phyloP scores from a whole-genome alignment of 805 yeast species.

The Saccharomycopsis sp. region DNA sequence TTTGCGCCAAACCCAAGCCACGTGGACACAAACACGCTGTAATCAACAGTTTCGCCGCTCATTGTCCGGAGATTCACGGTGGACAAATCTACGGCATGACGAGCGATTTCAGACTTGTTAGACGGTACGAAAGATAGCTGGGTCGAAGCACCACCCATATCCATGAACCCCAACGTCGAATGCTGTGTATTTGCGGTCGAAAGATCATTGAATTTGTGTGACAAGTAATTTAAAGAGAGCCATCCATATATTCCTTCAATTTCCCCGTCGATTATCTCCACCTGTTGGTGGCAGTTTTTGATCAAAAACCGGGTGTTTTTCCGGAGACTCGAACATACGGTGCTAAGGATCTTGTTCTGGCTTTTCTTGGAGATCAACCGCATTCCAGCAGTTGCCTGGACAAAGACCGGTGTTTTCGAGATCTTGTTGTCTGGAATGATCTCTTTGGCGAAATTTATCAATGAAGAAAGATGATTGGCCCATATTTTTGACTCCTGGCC shows the following conservation, averaged over 20 bases:
- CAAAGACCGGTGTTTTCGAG: conserved; percentile 71
- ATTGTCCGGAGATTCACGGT: conserved; percentile 57
- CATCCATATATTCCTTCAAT: conserved; percentile 95
- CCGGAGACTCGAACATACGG: conserved; percentile 53
- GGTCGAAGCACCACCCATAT: conserved; percentile 99
- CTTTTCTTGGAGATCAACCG: conserved; percentile 56
- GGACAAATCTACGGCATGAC: conserved; percentile 69
- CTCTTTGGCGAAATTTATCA: conserved; percentile 61
- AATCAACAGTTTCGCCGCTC: conserved; percentile 64
- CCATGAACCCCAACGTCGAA: conserved; percentile 87
- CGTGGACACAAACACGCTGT: conserved; percentile 89
- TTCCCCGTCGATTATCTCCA: conserved; percentile 87
- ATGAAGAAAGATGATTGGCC: conserved; percentile 57
- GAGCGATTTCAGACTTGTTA: conserved; percentile 46
- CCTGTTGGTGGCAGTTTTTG: conserved; percentile 56
- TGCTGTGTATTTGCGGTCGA: conserved; percentile 36
- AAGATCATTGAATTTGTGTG: conserved; percentile 49
- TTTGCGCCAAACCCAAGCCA: conserved; percentile 99
- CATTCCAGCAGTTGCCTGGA: conserved; percentile 98
- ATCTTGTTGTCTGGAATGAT: conserved; percentile 61
- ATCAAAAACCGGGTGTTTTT: conserved; percentile 49
- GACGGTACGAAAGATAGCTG: conserved; percentile 92
- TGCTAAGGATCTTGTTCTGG: conserved; percentile 46
- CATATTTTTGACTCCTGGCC: conserved; percentile 41
- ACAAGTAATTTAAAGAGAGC: conserved; percentile 82